Conservation (phyloP, 2,329 filamentous ascomycete species). For the Microsporum audouinii region DNA sequence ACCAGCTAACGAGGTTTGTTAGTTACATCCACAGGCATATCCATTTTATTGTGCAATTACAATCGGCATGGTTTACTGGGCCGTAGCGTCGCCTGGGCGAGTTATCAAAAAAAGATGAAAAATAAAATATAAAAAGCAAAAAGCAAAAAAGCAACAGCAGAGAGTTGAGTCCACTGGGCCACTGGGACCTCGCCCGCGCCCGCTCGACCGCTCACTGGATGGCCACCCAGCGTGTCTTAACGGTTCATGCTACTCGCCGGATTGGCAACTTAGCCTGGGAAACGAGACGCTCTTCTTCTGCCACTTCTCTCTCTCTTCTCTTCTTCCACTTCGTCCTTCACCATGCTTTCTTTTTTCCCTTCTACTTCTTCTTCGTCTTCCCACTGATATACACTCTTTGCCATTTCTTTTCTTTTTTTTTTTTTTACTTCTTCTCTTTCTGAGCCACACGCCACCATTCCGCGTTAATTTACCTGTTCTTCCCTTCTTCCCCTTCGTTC, state of each 20-base stretch:
- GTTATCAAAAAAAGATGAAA: not conserved
- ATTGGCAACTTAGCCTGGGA: not conserved
- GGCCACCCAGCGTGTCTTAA: conserved; percentile 1
- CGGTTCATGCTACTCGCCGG: conserved; percentile 7
- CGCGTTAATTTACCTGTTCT: not conserved
- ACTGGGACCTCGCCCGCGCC: conserved; percentile 2
- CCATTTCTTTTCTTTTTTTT: not conserved
- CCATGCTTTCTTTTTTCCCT: conserved; percentile 12
- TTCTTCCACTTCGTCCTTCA: conserved; percentile 13
- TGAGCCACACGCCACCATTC: conserved; percentile 6
- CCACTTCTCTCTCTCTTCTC: not conserved
- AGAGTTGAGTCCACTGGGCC: not conserved
- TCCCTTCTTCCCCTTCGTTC: not conserved
- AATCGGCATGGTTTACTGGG: conserved; percentile 4
- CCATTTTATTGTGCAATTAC: conserved; percentile 3
- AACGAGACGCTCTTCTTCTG: not conserved
- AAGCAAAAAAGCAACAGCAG: not conserved
- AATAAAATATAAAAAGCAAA: not conserved
- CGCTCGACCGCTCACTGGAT: not conserved
- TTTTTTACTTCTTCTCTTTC: conserved; percentile 9
- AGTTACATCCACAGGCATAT: conserved; percentile 4
- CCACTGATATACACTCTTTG: conserved; percentile 1
- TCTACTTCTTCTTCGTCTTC: conserved; percentile 10
- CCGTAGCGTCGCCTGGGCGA: not conserved
- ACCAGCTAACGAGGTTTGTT: conserved; percentile 4